phyloP scores from a whole-genome alignment of 2,329 filamentous ascomycete species.

The Fusarium azukiicola region DNA sequence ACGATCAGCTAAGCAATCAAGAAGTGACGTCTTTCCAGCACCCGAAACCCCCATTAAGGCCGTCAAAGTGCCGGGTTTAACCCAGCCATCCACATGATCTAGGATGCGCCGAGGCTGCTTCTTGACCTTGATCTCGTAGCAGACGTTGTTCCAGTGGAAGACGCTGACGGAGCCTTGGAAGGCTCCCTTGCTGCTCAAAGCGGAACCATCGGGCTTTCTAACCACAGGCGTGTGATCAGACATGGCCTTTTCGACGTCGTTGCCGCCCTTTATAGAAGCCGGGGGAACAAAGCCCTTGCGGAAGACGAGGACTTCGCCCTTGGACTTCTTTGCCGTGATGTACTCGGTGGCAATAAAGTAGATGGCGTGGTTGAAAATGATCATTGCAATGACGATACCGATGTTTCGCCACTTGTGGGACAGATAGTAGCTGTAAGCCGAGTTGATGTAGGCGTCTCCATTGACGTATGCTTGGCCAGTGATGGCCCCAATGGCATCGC shows the following conservation, averaged over 20 bases:
- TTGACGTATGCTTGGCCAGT: conserved; percentile 67
- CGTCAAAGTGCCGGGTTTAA: conserved; percentile 86
- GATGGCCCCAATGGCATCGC: conserved; percentile 61
- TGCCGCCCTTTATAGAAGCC: conserved; percentile 24
- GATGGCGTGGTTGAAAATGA: conserved; percentile 66
- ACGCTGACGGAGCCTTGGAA: conserved; percentile 54
- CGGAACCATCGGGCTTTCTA: neutral
- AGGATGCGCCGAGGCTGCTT: conserved; percentile 83
- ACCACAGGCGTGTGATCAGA: neutral
- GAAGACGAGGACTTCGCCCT: conserved; percentile 81
- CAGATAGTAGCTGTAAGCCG: conserved; percentile 69
- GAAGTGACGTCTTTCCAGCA: conserved; percentile 81
- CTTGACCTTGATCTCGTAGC: conserved; percentile 85
- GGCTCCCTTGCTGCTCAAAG: conserved; percentile 19
- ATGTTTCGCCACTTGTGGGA: conserved; percentile 75
- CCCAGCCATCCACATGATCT: conserved; percentile 86
- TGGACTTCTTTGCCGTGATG: conserved; percentile 71
- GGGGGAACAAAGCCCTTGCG: conserved; percentile 62
- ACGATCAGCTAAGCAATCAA: conserved; percentile 81
- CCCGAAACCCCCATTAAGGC: conserved; percentile 77
- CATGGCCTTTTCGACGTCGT: conserved; percentile 23
- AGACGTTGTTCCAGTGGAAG: conserved; percentile 86
- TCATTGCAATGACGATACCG: conserved; percentile 75
- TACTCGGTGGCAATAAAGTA: conserved; percentile 74
- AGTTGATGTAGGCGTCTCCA: conserved; percentile 69